Evolutionary conservation across 305 asterid species (phyloP).

Genomic region (Fraxinus albicans): DNA sequence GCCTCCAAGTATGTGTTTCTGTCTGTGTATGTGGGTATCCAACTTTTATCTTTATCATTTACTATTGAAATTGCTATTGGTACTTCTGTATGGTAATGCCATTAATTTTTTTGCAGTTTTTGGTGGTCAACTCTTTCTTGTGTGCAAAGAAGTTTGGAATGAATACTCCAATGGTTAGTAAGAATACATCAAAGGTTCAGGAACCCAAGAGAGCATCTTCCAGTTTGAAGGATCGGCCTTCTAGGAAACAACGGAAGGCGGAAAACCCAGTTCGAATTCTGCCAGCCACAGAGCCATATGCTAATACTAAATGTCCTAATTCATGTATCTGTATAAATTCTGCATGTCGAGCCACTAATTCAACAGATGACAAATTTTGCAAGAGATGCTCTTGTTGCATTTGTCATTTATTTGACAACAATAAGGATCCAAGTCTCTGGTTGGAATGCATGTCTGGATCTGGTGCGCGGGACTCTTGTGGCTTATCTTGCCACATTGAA

Average conservation of each 20-base stretch:
- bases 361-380: conserved; percentile 76
- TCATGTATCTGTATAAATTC: conserved; percentile 81
- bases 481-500: conserved; percentile 89
- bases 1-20: neutral
- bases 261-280: conserved; percentile 72
- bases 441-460: conserved; percentile 78
- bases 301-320: conserved; percentile 50
- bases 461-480: conserved; percentile 69
- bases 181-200: conserved; percentile 21
- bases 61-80: neutral
- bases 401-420: conserved; percentile 85
- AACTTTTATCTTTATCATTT: neutral
- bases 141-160: conserved; percentile 34
- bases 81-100: neutral
- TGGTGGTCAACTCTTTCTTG: conserved; percentile 37
- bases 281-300: conserved; percentile 46
- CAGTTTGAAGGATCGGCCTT: conserved; percentile 42
- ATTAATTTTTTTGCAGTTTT: conserved; percentile 27
- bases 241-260: conserved; percentile 70
- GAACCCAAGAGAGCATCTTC: conserved; percentile 25
- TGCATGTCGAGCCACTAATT: conserved; percentile 75
- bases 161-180: conserved; percentile 32
- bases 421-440: conserved; percentile 98
- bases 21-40: neutral
- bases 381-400: conserved; percentile 96